Conservation (phyloP, 1,284 basidiomycete species). For the Puccinia polysora region DNA sequence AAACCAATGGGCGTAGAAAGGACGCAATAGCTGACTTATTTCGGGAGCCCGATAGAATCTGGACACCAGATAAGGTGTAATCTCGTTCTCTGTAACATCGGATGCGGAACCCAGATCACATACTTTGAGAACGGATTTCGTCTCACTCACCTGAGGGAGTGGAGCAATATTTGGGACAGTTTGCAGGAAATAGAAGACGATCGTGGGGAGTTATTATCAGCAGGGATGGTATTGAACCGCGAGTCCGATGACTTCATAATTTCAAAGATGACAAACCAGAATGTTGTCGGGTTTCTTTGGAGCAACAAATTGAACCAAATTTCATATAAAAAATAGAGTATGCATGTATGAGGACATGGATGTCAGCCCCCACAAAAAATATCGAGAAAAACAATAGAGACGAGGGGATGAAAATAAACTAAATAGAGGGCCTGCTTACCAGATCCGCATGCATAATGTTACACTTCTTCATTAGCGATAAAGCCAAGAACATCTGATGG, state of each 20-base stretch:
- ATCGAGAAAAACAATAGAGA: too few relatives aligned
- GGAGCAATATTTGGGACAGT: too few relatives aligned
- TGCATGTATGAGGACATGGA: too few relatives aligned
- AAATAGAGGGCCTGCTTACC: conserved; percentile 32
- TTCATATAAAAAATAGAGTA: background rate
- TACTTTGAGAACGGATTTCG: conserved; percentile 86
- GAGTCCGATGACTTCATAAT: too few relatives aligned
- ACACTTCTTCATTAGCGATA: conserved; percentile 77
- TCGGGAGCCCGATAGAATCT: conserved; percentile 98
- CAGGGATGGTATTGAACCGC: background rate
- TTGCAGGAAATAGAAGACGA: conserved; percentile 18
- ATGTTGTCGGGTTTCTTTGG: conserved; percentile 82
- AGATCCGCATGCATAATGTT: conserved; percentile 97
- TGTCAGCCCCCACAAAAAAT: too few relatives aligned
- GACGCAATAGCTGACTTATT: conserved; percentile 67
- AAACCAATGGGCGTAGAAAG: too few relatives aligned
- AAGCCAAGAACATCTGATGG: conserved; percentile 85
- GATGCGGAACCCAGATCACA: conserved; percentile 95
- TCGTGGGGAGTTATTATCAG: too few relatives aligned
- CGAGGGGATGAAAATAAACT: too few relatives aligned
- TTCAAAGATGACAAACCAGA: conserved; percentile 61
- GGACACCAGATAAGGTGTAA: conserved; percentile 96
- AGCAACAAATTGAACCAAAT: background rate
- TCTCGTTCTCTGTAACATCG: conserved; percentile 87
- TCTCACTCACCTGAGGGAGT: conserved; percentile 73